These are phyloP conservation scores for Xylaria sp. DNA, from an alignment of 2,329 filamentous ascomycete species.

Conservation along the genomic window DNA sequence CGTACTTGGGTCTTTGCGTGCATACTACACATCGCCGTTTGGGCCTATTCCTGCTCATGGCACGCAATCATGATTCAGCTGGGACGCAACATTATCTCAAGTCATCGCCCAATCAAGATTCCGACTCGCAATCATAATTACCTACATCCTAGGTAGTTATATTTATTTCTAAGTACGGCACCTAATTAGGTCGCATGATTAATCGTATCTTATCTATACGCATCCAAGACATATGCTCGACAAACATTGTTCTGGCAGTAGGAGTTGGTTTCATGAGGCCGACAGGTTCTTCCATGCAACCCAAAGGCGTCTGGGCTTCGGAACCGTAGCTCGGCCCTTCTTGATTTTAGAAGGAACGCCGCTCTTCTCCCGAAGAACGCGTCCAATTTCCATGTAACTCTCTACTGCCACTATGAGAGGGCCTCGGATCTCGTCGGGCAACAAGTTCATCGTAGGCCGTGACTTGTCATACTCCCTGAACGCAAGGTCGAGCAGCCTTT, in stretches of 20 bases:
- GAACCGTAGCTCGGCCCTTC: slow-evolving; percentile 39
- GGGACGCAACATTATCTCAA: not conserved
- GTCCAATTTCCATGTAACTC: slow-evolving; percentile 77
- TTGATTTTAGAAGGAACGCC: slow-evolving; percentile 31
- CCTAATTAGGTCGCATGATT: no score
- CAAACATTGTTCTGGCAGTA: not conserved
- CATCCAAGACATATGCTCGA: not conserved
- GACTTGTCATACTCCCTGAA: slow-evolving; percentile 64
- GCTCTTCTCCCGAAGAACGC: slow-evolving; percentile 56
- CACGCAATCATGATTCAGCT: not conserved
- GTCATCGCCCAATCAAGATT: no score
- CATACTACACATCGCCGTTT: no score
- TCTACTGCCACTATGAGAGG: slow-evolving; percentile 73
- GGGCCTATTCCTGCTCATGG: no score
- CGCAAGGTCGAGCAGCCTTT: slow-evolving; percentile 62
- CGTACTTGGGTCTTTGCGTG: no score
- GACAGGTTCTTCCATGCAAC: slow-evolving; percentile 42
- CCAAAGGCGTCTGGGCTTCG: slow-evolving; percentile 39
- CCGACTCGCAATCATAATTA: no score
- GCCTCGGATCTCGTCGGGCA: slow-evolving; percentile 65
- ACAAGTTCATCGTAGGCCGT: slow-evolving; percentile 60
- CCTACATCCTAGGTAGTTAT: no score
- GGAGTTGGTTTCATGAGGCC: slow-evolving; percentile 3
- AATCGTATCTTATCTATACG: no score
- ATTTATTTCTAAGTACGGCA: no score